Conservation (phyloP, 2,329 filamentous ascomycete species). For the Fusarium drepaniforme region DNA sequence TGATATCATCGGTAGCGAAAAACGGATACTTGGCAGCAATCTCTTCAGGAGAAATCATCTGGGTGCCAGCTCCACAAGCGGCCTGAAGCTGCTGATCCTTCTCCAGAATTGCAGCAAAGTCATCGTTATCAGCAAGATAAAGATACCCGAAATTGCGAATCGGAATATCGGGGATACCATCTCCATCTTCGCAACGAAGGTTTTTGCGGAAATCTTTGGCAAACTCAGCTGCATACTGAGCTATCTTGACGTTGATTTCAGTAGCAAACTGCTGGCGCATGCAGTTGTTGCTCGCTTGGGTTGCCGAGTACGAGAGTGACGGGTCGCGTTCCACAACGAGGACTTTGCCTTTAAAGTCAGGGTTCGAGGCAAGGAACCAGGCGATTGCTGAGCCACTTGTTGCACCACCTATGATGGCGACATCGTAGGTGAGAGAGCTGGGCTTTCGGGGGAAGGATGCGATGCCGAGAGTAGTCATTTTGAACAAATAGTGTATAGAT, state of each 20-base stretch:
- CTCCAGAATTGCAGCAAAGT: conserved; percentile 4
- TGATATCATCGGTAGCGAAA: conserved; percentile 10
- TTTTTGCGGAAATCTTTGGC: conserved; percentile 20
- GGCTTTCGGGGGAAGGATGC: not conserved
- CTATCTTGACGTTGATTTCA: conserved; percentile 20
- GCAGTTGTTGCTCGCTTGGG: conserved; percentile 25
- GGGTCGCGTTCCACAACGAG: conserved; percentile 18
- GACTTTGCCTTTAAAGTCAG: conserved; percentile 17
- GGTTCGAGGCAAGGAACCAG: conserved; percentile 20
- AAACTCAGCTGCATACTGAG: conserved; percentile 19
- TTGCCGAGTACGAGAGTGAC: conserved; percentile 14
- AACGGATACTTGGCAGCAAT: conserved; percentile 17
- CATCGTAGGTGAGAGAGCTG: conserved; percentile 1
- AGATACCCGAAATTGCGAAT: conserved; percentile 23
- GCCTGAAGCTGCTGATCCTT: conserved; percentile 19
- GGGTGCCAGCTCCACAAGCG: conserved; percentile 6
- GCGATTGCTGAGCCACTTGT: conserved; percentile 26
- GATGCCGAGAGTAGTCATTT: conserved; percentile 3
- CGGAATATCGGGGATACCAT: conserved; percentile 4
- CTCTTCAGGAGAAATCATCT: conserved; percentile 13
- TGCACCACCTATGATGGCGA: conserved; percentile 16
- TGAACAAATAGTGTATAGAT: not conserved
- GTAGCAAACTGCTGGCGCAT: conserved; percentile 28
- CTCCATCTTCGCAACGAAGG: not conserved
- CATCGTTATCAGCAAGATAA: conserved; percentile 14